phyloP scores from a whole-genome alignment of 306 rosid genomes.

The Casuarina equisetifolia region DNA sequence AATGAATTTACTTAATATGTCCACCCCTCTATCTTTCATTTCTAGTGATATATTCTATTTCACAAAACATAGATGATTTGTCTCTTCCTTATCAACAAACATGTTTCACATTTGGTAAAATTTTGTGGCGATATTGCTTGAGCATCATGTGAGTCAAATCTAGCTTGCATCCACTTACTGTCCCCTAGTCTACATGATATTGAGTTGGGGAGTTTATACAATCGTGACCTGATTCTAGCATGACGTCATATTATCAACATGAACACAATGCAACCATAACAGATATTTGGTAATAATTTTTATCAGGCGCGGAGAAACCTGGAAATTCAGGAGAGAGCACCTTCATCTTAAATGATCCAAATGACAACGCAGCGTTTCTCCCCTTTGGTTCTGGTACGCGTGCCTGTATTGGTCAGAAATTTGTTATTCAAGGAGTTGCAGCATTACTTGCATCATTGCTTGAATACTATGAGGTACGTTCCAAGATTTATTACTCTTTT shows the following conservation, averaged over 20 bases:
- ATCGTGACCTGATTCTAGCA: background rate
- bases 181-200: background rate
- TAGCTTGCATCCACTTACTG: background rate
- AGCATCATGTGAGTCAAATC: background rate
- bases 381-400: slow-evolving; percentile 80
- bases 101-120: background rate
- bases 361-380: slow-evolving; percentile 63
- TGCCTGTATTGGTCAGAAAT: slow-evolving; percentile 74
- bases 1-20: background rate
- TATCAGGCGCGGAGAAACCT: slow-evolving; percentile 43
- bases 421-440: slow-evolving; percentile 59
- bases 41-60: background rate
- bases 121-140: background rate
- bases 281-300: slow-evolving; percentile 22
- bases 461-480: slow-evolving; percentile 61
- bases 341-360: slow-evolving; percentile 56
- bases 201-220: slow-evolving; percentile 15
- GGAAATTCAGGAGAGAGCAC: slow-evolving; percentile 30
- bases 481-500: slow-evolving; percentile 4
- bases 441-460: slow-evolving; percentile 60
- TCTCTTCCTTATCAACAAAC: background rate
- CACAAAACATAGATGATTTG: background rate
- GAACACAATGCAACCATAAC: background rate
- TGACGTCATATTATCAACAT: slow-evolving; percentile 9
- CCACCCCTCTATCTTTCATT: background rate